Evolutionary conservation across 2,329 filamentous ascomycete species (phyloP), one percentile per base, ranked within the genome.

Genomic region (Colletotrichum gloeosporioides): DNA sequence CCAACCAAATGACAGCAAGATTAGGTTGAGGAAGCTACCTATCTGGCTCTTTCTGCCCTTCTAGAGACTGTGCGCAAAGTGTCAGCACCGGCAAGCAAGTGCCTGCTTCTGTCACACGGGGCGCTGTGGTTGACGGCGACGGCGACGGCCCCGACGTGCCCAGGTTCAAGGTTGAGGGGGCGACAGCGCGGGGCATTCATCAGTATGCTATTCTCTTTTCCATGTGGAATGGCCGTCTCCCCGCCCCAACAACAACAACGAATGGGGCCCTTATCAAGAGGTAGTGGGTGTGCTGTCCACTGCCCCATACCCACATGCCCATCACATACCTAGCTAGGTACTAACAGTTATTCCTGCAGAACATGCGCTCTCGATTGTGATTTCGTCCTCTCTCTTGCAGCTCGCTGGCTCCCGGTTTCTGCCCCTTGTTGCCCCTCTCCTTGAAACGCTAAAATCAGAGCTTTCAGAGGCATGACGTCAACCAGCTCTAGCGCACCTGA

Each of bases 401-500:
- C 44, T 57, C 27, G 13, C 59, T 39, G 34, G 65, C 55, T 27
- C 74, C 44, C 29, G 49, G 53, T 53, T 34, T 18, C 67, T 31
- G 70, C 59, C 70, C 74, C 74, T 76, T 57, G 73, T 59, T 69
- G 74, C 74, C 74, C 74, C 74, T 76, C 74, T 65, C 70, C 34
- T 77, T 77, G 75, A 77, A 77, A 77, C 75, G 72, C 75, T 77
- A 75, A 68, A 64, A 67, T 31, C 75, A 77, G 69, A 77, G 76
- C 76, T 77, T 77, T 77, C 76, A 66, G 74, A 68, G 31, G 70
- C 66, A 77, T 77, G 76, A 77, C 76, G 76, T 77, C 76, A 77
- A 70, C 39, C 15, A 29, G 57, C 76, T 77, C 65, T 77, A 77
- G 76, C 76, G 69, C 49, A 69, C 53, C 67, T 75, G 36, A 39